phyloP scores from a whole-genome alignment of 331 rosid genomes.

The Malus hybrid region DNA sequence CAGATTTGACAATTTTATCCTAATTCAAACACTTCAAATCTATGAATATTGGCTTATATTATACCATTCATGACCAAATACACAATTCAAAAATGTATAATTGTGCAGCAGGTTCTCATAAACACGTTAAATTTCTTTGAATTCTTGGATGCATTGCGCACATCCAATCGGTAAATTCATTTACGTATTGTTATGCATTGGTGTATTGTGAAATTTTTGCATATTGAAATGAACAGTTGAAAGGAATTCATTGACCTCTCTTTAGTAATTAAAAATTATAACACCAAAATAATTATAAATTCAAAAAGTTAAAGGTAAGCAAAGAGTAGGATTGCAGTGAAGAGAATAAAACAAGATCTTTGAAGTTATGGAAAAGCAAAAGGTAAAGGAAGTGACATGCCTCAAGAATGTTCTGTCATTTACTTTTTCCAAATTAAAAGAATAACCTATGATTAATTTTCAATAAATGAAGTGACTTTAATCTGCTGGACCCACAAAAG shows the following conservation, averaged over 20 bases:
- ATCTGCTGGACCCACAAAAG: conserved; percentile 4
- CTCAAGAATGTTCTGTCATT: conserved; percentile 3
- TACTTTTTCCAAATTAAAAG: conserved; percentile 8
- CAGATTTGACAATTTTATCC: not conserved
- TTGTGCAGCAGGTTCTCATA: not conserved
- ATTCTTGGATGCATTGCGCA: rapidly evolving
- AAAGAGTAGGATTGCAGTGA: not conserved
- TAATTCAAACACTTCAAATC: not conserved
- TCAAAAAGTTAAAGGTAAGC: not conserved
- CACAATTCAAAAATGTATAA: not conserved
- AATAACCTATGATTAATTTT: not conserved
- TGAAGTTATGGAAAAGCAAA: conserved; percentile 30
- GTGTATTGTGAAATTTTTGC: not conserved
- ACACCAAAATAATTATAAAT: not conserved
- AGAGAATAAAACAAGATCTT: conserved; percentile 4
- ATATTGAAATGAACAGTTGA: not conserved
- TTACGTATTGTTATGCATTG: not conserved
- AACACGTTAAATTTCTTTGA: not conserved
- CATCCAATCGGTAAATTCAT: not conserved
- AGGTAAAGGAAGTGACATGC: conserved; percentile 28
- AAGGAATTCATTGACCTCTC: not conserved
- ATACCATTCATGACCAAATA: not conserved
- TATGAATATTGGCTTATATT: not conserved
- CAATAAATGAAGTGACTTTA: conserved; percentile 3
- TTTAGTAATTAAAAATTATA: not conserved